Percentiles rank a stretch among this genome's conserved stretches.
Conservation (phyloP, 2,329 filamentous ascomycete genomes). For the Coniella vitis region DNA sequence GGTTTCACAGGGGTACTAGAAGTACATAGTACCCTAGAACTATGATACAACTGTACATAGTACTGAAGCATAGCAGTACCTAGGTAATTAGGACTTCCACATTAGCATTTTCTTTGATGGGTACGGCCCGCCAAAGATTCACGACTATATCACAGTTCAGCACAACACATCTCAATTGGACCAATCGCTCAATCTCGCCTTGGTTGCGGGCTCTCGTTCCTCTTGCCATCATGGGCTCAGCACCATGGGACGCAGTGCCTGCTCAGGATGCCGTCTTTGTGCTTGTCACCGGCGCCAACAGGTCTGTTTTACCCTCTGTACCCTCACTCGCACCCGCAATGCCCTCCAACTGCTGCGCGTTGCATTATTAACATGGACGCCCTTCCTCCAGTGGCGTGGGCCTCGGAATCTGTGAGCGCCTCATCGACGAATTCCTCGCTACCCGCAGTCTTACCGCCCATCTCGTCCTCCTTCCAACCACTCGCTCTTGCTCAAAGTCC, state of each 20-base stretch:
- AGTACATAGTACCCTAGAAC: too few relatives aligned
- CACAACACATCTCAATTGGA: too few relatives aligned
- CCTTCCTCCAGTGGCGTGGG: slow-evolving; percentile 66
- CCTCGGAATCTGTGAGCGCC: slow-evolving; percentile 71
- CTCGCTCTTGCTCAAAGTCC: slow-evolving; percentile 68
- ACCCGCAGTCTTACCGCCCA: slow-evolving; percentile 59
- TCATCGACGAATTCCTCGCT: slow-evolving; percentile 83
- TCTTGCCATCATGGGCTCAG: slow-evolving; percentile 19
- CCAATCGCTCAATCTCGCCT: too few relatives aligned
- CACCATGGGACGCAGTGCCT: slow-evolving; percentile 30
- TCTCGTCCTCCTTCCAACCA: slow-evolving; percentile 77
- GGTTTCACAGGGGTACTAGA: too few relatives aligned
- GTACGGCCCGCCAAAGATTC: too few relatives aligned
- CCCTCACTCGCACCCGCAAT: background rate
- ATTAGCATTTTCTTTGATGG: too few relatives aligned
- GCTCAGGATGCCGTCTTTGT: slow-evolving; percentile 49
- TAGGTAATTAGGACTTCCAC: too few relatives aligned
- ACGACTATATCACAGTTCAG: too few relatives aligned
- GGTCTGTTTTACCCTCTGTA: slow-evolving; percentile 41
- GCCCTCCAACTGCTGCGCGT: slow-evolving; percentile 2
- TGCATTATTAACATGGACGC: background rate
- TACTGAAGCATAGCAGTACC: too few relatives aligned
- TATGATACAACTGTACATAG: too few relatives aligned
- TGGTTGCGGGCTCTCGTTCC: too few relatives aligned
- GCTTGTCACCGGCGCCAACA: slow-evolving; percentile 80